These are phyloP conservation scores for Talaromyces sp. DNA, from an alignment of 2,329 filamentous ascomycete species.

Conservation along the genomic window DNA sequence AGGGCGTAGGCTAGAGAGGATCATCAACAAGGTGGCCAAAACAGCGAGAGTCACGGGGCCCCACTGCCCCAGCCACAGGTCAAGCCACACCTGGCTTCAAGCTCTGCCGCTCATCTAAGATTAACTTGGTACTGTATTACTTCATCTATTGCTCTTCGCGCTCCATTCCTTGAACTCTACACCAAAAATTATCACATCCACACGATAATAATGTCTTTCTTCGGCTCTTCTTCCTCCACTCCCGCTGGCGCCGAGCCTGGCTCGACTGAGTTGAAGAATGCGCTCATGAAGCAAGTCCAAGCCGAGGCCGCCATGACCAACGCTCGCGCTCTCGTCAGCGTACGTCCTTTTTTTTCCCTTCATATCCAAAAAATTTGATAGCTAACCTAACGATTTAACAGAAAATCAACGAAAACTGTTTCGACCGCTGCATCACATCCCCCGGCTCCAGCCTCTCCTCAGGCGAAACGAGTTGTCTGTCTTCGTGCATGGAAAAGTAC, in stretches of 20 bases:
- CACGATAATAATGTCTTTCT: constrained; percentile 31
- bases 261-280: constrained; percentile 43
- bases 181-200: not conserved
- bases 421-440: constrained; percentile 69
- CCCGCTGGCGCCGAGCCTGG: constrained; percentile 15
- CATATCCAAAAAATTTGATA: not conserved
- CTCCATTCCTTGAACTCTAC: not conserved
- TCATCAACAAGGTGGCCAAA: not conserved
- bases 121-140: too few species aligned
- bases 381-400: not conserved
- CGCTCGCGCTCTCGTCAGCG: constrained; percentile 66
- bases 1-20: not conserved
- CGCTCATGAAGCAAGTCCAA: constrained; percentile 61
- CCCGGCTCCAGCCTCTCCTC: constrained; percentile 62
- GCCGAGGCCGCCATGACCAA: constrained; percentile 64
- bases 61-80: not conserved
- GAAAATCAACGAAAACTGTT: constrained; percentile 80
- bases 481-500: constrained; percentile 79
- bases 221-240: constrained; percentile 31
- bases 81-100: not conserved
- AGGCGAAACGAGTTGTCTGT: constrained; percentile 67
- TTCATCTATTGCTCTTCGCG: not conserved
- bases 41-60: not conserved
- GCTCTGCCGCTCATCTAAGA: not conserved
- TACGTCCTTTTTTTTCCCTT: constrained; percentile 38